Evolutionary conservation across 257 asterid genomes (phyloP).

Genomic region (Nicotiana noctiflora): DNA sequence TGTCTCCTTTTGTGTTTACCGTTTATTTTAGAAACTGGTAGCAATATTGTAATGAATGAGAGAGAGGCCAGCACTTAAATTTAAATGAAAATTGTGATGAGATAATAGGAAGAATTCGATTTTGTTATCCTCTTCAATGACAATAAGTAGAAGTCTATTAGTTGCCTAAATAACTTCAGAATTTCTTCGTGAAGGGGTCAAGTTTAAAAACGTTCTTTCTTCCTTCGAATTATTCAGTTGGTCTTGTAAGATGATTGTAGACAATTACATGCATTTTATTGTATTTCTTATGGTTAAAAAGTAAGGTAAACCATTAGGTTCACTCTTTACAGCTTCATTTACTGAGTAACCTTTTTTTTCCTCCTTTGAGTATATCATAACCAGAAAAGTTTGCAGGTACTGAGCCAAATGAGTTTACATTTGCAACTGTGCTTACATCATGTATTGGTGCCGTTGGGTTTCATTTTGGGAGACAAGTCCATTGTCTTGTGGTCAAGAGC

Average conservation of each 20-base stretch:
- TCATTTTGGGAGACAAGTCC: constrained; percentile 57
- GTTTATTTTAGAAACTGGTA: background rate
- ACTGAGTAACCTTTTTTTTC: background rate
- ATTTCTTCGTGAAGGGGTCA: background rate
- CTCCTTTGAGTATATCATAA: background rate
- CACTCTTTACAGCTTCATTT: background rate
- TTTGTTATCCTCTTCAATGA: background rate
- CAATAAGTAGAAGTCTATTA: background rate
- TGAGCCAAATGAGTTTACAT: constrained; percentile 72
- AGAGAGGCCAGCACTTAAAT: background rate
- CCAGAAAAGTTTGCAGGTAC: constrained; percentile 37
- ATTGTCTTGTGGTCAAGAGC: constrained; percentile 11
- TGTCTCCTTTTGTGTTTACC: background rate
- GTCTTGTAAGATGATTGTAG: background rate
- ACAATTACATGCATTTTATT: background rate
- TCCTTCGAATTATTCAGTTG: no score
- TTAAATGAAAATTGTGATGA: no score
- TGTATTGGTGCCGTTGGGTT: constrained; percentile 36
- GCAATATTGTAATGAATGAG: background rate
- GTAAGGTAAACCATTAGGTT: background rate
- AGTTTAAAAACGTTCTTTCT: no score
- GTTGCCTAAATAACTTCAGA: background rate
- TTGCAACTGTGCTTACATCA: constrained; percentile 57
- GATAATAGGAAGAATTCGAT: background rate
- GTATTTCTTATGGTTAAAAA: background rate